Evolutionary conservation across 768 basidiomycete genomes (phyloP).

Genomic region (Glaciozyma martinii): DNA sequence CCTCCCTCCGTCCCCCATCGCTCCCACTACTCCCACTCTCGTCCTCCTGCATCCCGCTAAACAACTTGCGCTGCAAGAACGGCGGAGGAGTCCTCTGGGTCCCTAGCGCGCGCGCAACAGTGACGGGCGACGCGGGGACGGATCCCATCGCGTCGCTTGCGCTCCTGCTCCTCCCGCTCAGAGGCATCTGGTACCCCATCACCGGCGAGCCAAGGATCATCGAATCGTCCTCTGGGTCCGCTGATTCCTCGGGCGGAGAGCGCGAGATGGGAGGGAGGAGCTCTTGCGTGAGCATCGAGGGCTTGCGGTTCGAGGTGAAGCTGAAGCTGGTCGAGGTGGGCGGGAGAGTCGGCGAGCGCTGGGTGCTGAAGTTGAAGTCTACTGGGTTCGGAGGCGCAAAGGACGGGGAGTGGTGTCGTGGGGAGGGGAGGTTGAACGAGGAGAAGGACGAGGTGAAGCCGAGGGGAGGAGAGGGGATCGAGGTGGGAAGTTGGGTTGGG

Average conservation of each 20-base stretch:
- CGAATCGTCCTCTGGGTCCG: not conserved
- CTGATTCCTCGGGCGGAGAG: not conserved
- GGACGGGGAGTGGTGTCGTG: not conserved
- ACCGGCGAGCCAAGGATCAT: not conserved
- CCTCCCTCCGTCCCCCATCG: conserved; percentile 6
- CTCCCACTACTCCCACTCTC: conserved; percentile 9
- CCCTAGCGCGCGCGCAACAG: conserved; percentile 19
- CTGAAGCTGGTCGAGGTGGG: not conserved
- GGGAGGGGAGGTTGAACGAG: not conserved
- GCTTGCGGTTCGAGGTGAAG: conserved; percentile 1
- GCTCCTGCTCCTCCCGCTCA: not conserved
- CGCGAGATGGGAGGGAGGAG: not conserved
- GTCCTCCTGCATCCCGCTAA: conserved; percentile 19
- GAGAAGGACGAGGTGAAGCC: conserved; percentile 1
- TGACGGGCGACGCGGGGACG: conserved; percentile 23
- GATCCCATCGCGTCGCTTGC: not conserved
- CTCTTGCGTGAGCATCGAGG: not conserved
- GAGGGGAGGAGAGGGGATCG: not conserved
- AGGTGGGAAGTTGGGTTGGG: too few species aligned
- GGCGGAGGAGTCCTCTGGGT: conserved; percentile 27
- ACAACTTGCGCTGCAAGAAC: conserved; percentile 19
- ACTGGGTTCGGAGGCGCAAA: not conserved
- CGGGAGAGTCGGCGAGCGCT: not conserved
- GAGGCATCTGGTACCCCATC: not conserved
- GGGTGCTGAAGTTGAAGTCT: not conserved